Conservation (phyloP, 495 filamentous ascomycete species). For the Tuber brumale region DNA sequence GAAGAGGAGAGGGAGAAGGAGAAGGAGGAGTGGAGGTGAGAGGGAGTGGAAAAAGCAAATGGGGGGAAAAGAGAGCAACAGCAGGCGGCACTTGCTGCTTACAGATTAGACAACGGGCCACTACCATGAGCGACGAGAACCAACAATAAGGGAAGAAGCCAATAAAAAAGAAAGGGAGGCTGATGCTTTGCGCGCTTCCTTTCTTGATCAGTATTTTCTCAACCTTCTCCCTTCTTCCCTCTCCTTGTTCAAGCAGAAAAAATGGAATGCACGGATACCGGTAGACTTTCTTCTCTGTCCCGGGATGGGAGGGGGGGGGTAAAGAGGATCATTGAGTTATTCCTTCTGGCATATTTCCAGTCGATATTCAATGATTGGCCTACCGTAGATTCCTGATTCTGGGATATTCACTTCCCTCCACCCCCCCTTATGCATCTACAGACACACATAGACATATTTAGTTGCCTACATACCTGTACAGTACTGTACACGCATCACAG, state of each 20-base stretch:
- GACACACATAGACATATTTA: conserved; percentile 1
- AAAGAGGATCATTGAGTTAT: neutral
- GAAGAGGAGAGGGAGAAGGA: conserved; percentile 45
- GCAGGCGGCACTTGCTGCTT: conserved; percentile 33
- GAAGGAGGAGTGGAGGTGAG: conserved; percentile 35
- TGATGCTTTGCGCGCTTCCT: conserved; percentile 1
- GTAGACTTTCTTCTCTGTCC: neutral
- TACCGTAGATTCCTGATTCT: neutral
- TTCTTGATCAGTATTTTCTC: neutral
- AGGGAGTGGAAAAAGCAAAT: conserved; percentile 27
- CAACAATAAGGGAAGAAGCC: conserved; percentile 2
- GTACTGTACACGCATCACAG: neutral
- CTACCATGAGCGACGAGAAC: conserved; percentile 1
- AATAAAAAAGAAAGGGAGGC: neutral
- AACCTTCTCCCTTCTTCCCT: neutral
- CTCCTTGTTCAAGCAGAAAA: neutral
- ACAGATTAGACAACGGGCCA: conserved; percentile 31
- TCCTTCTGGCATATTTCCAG: neutral
- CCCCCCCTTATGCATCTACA: neutral
- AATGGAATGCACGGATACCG: neutral
- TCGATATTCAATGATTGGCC: neutral
- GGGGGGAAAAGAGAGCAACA: conserved; percentile 38
- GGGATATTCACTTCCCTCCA: conserved; percentile 1
- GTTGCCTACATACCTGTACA: neutral
- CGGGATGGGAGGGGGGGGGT: neutral